These are phyloP conservation scores for Eucalyptus regnans DNA, from an alignment of 345 rosid species.

Conservation along the genomic window DNA sequence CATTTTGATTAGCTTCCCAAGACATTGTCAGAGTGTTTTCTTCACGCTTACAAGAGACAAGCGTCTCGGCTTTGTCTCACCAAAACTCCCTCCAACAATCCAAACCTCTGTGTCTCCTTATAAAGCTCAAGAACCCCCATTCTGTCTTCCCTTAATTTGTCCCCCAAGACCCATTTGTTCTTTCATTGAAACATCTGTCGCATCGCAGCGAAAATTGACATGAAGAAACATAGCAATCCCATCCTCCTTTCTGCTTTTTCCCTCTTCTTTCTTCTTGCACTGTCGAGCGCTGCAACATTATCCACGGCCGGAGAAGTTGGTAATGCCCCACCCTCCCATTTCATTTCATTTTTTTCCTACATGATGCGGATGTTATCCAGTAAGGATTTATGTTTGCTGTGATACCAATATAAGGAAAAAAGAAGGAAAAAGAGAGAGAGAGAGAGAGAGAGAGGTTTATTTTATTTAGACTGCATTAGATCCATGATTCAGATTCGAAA, in stretches of 20 bases:
- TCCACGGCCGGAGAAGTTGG: slow-evolving; percentile 25
- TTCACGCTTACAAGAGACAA: neutral
- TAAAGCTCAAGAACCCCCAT: neutral
- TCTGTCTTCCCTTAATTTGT: neutral
- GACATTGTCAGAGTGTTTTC: neutral
- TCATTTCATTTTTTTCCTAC: neutral
- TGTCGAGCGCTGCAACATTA: neutral
- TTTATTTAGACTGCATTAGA: neutral
- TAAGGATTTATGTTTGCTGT: neutral
- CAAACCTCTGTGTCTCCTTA: neutral
- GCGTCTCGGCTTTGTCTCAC: neutral
- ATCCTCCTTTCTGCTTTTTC: neutral
- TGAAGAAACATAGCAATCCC: neutral
- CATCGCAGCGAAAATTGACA: neutral
- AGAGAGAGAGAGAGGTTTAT: too few relatives aligned
- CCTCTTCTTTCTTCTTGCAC: neutral
- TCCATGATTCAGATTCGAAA: neutral
- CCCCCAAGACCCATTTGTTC: neutral
- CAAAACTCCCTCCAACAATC: neutral
- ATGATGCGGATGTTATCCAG: neutral
- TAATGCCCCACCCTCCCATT: neutral
- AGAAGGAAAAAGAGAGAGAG: too few relatives aligned
- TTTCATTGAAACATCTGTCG: neutral
- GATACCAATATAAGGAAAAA: neutral
- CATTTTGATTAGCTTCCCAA: neutral